Evolutionary conservation across 2,329 filamentous ascomycete genomes (phyloP).

Genomic region (Colletotrichum kahawae): DNA sequence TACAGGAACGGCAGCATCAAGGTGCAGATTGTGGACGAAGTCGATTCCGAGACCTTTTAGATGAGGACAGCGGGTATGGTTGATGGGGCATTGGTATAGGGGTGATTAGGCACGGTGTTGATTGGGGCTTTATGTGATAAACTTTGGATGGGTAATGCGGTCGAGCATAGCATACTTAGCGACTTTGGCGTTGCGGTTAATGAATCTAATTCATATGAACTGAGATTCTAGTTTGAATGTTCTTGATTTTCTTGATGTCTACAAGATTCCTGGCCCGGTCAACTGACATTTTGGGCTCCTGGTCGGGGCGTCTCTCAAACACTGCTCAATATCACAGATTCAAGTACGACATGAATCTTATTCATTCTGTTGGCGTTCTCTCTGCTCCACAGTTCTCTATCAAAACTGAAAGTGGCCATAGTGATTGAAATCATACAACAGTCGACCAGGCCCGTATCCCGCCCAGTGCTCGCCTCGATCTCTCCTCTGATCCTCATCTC

Average conservation of each 20-base stretch:
- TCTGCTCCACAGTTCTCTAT: rapidly evolving
- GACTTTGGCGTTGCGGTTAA: neutral
- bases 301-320: too few species aligned
- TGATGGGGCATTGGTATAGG: neutral
- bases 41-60: slow-evolving; percentile 13
- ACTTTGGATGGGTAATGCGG: neutral
- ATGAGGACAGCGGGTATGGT: neutral
- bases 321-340: neutral
- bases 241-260: too few species aligned
- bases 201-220: neutral
- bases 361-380: rapidly evolving
- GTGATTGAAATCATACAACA: neutral
- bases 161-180: neutral
- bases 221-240: neutral
- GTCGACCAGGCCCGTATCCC: neutral
- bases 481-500: neutral
- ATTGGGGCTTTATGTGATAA: neutral
- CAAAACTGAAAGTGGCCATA: neutral
- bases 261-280: too few species aligned
- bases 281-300: too few species aligned
- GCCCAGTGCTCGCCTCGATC: neutral
- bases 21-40: slow-evolving; percentile 37
- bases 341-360: neutral
- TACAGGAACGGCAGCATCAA: slow-evolving; percentile 38
- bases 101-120: neutral